Percentiles rank a stretch among this genome's conserved stretches.
Conservation (phyloP, 129 eudicot genomes). For the Saposhnikovia divaricata region DNA sequence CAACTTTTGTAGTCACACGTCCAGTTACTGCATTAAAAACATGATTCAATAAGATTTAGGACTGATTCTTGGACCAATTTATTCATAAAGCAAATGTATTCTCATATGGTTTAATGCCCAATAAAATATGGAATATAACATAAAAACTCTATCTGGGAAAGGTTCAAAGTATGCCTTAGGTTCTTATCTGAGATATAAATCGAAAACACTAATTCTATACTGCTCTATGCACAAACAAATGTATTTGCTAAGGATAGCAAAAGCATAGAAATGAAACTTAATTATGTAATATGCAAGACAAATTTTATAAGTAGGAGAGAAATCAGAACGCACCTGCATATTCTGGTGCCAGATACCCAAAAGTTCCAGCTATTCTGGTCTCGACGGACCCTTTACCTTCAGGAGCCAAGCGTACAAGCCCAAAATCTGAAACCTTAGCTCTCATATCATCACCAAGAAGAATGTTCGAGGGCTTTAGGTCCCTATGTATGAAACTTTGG, state of each 20-base stretch:
- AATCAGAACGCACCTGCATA: conserved; percentile 61
- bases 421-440: conserved; percentile 96
- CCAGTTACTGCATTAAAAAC: conserved; percentile 59
- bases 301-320: not conserved
- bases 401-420: conserved; percentile 95
- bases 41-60: not conserved
- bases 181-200: not conserved
- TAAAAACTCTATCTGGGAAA: not conserved
- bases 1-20: conserved; percentile 93
- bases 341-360: conserved; percentile 97
- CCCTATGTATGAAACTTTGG: conserved; percentile 95
- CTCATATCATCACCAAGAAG: conserved; percentile 98
- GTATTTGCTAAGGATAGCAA: not conserved
- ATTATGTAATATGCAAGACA: not conserved
- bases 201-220: not conserved
- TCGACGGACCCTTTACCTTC: conserved; percentile 94
- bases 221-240: not conserved
- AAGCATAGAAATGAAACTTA: not conserved
- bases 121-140: too few species aligned
- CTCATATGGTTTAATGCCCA: not conserved
- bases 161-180: not conserved
- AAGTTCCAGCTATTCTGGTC: conserved; percentile 92
- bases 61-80: not conserved
- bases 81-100: not conserved
- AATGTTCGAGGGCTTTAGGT: conserved; percentile 89